phyloP scores from a whole-genome alignment of 2,329 filamentous ascomycete species.

The Verticillium longisporum region DNA sequence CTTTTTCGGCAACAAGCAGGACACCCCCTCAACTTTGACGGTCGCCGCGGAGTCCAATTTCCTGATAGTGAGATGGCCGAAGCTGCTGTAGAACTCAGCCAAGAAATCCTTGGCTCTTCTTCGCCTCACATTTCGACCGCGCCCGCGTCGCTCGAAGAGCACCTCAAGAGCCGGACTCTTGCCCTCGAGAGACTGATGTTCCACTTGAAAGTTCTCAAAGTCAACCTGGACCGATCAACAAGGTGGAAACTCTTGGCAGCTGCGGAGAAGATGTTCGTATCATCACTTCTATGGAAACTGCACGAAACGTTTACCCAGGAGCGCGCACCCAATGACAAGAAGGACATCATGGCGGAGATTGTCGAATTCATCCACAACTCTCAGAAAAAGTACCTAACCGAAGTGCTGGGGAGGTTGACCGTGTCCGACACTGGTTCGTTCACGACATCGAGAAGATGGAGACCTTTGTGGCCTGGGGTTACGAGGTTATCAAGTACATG shows the following conservation, averaged over 20 bases:
- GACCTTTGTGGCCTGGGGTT: slow-evolving; percentile 72
- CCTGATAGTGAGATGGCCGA: slow-evolving; percentile 62
- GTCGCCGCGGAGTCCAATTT: slow-evolving; percentile 60
- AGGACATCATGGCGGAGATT: slow-evolving; percentile 66
- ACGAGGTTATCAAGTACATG: slow-evolving; percentile 66
- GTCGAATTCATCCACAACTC: slow-evolving; percentile 70
- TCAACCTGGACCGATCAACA: slow-evolving; percentile 57
- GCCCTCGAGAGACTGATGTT: slow-evolving; percentile 70
- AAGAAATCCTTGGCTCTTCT: slow-evolving; percentile 72
- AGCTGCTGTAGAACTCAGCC: slow-evolving; percentile 73
- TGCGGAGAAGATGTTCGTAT: slow-evolving; percentile 83
- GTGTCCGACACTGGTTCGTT: slow-evolving; percentile 81
- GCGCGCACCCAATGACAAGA: slow-evolving; percentile 53
- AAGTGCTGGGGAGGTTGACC: slow-evolving; percentile 65
- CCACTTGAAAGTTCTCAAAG: slow-evolving; percentile 61
- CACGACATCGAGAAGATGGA: slow-evolving; percentile 67
- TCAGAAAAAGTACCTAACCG: slow-evolving; percentile 63
- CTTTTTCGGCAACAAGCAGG: slow-evolving; percentile 76
- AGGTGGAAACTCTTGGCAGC: slow-evolving; percentile 81
- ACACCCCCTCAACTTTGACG: slow-evolving; percentile 83
- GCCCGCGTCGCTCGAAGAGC: slow-evolving; percentile 72
- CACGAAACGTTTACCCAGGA: slow-evolving; percentile 64
- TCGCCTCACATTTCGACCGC: slow-evolving; percentile 67
- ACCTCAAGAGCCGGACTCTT: slow-evolving; percentile 64
- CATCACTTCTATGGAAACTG: slow-evolving; percentile 69